Evolutionary conservation across 1,139 yeast genomes (phyloP).

Genomic region (Eremothecium cymbalariae): DNA sequence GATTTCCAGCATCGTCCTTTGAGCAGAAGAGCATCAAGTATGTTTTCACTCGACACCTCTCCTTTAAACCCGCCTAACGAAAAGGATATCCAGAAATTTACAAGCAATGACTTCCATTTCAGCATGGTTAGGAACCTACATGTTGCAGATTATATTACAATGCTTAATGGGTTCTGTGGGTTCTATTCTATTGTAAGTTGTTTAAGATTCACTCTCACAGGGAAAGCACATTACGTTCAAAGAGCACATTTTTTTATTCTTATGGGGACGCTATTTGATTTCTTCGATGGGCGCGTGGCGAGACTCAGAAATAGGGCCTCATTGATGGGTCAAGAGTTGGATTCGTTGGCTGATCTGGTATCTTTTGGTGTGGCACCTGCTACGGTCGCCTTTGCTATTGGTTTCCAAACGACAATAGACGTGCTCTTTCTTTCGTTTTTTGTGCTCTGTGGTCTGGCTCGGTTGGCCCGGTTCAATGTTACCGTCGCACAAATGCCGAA

Average conservation of each 20-base stretch:
- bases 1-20: slow-evolving; percentile 15
- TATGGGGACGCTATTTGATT: slow-evolving; percentile 87
- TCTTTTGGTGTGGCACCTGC: slow-evolving; percentile 95
- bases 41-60: slow-evolving; percentile 34
- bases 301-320: slow-evolving; percentile 87
- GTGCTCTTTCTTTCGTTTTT: slow-evolving; percentile 69
- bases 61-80: slow-evolving; percentile 55
- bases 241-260: slow-evolving; percentile 84
- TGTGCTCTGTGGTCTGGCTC: slow-evolving; percentile 87
- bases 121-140: slow-evolving; percentile 73
- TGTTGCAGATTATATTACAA: slow-evolving; percentile 91
- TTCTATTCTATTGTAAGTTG: slow-evolving; percentile 85
- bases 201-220: slow-evolving; percentile 66
- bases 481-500: slow-evolving; percentile 90
- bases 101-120: slow-evolving; percentile 72
- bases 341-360: slow-evolving; percentile 87
- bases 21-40: slow-evolving; percentile 35
- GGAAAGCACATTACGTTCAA: slow-evolving; percentile 61
- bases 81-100: slow-evolving; percentile 67
- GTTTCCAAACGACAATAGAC: slow-evolving; percentile 77
- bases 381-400: slow-evolving; percentile 82
- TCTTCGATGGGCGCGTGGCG: slow-evolving; percentile 95
- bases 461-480: slow-evolving; percentile 91
- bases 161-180: slow-evolving; percentile 84
- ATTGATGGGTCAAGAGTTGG: slow-evolving; percentile 94